Base-by-base conservation (phyloP, 257 asterid genomes). In the Oldenlandia corymbosa region DNA sequence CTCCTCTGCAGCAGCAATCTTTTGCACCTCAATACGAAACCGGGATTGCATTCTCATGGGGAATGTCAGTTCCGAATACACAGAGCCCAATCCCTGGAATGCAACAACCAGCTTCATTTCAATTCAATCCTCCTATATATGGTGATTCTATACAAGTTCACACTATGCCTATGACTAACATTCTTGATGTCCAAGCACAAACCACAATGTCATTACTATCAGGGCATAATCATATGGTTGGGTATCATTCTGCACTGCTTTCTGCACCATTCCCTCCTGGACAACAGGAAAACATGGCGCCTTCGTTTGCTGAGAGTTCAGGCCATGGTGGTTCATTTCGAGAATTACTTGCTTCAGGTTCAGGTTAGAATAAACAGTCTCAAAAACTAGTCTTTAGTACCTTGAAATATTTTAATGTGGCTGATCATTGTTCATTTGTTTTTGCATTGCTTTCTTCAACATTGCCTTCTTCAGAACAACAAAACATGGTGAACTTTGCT, bases 81-180 rank as follows among this genome's bases (percentile, higher is more conserved):
- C 17, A 7, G 5, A 2, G 51, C 41, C 39, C 21, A 17, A 9
- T 55, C 63, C 37, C 54, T 55, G 52, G 34, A 39, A 28, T 46
- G 58, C 72, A 75, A 37, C 49, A 43, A 60, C 5, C 51, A 42
- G 45, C 55, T 26, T 55, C 13, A 17, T 57, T 42, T 1, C 57
- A 39, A 5, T 42, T 26, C 21, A 18, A 21, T 27, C 42, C 64
- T n/a, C 58, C 52, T 11, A 42, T 0, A 5, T 43, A 52, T 62
- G 65, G 21, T 18, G 45, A 39, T 59, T 66, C 67, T 53, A 60
- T 23, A 43, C 71, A 74, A 57, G 26, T 47, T 73, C 51, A 34
- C 18, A 20, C 32, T 43, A 26, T 47, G 13, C 18, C 57, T 8
- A 52, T 6, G 17, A 56, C 12, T 24, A 17, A 37, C 58, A 20